These are phyloP conservation scores for Hanseniaspora nectarophila DNA, from an alignment of 805 yeast species.

Conservation along the genomic window DNA sequence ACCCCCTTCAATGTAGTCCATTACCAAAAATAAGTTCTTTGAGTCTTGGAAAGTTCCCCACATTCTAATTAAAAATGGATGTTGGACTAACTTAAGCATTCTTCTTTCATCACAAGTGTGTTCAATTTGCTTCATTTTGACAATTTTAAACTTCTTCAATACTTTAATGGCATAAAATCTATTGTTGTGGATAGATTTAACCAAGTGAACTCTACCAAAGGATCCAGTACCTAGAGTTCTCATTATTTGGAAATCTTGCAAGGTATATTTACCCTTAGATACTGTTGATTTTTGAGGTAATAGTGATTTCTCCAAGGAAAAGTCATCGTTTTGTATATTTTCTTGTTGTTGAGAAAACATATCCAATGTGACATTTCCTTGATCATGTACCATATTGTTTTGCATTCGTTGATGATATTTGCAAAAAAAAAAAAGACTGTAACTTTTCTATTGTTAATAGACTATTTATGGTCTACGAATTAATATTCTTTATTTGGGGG, in stretches of 20 bases:
- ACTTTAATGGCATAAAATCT: conserved; percentile 90
- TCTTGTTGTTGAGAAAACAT: conserved; percentile 11
- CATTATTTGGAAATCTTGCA: conserved; percentile 69
- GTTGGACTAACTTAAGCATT: conserved; percentile 74
- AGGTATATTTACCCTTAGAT: conserved; percentile 56
- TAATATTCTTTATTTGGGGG: no score
- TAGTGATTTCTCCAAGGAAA: background rate
- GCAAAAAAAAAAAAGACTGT: no score
- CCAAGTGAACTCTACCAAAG: conserved; percentile 87
- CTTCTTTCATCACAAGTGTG: conserved; percentile 92
- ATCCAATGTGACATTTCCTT: conserved; percentile 1
- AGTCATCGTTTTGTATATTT: background rate
- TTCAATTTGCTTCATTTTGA: conserved; percentile 86
- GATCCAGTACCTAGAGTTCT: conserved; percentile 92
- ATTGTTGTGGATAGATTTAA: conserved; percentile 77
- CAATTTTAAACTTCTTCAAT: conserved; percentile 73
- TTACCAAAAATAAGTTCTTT: conserved; percentile 74
- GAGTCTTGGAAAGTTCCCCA: conserved; percentile 97
- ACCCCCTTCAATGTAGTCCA: conserved; percentile 96
- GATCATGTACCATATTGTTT: background rate
- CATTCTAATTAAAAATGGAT: conserved; percentile 82
- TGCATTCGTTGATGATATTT: background rate
- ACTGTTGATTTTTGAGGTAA: conserved; percentile 13
- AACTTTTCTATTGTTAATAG: no score
- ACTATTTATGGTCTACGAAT: no score